Percentiles rank a stretch among this genome's conserved stretches.
Evolutionary conservation across 2,329 filamentous ascomycete genomes (phyloP).

Genomic region (Colletotrichum neosansevieriae): DNA sequence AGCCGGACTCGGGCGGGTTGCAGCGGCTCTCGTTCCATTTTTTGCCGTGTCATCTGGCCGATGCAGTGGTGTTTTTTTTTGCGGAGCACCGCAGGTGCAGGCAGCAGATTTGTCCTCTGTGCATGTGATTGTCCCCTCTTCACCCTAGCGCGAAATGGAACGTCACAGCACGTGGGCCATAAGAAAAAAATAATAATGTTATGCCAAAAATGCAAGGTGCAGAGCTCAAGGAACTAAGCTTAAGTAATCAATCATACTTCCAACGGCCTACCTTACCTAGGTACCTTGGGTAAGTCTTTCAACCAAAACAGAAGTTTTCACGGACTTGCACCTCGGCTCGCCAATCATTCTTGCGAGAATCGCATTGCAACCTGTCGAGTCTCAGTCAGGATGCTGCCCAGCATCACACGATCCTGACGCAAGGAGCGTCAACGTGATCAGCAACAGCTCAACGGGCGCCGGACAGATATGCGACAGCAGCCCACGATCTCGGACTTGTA

Average conservation of each 20-base stretch:
- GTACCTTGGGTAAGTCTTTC: no score
- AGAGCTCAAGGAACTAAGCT: slow-evolving; percentile 6
- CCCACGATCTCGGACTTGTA: slow-evolving; percentile 26
- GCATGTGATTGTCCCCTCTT: slow-evolving; percentile 28
- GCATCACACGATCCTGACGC: slow-evolving; percentile 26
- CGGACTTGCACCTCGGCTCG: not conserved
- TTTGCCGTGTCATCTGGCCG: no score
- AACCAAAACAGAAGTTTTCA: no score
- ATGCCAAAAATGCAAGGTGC: slow-evolving; percentile 28
- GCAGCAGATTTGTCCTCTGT: slow-evolving; percentile 7
- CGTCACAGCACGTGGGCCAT: slow-evolving; percentile 33
- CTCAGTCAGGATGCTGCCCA: not conserved
- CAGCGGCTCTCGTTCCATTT: not conserved
- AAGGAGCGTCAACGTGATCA: slow-evolving; percentile 3
- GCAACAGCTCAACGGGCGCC: not conserved
- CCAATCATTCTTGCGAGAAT: no score
- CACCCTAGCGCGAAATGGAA: slow-evolving; percentile 17
- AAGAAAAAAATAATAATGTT: not conserved
- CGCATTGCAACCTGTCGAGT: no score
- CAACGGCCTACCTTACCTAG: not conserved
- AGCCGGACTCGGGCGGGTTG: slow-evolving; percentile 19
- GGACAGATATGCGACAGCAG: not conserved
- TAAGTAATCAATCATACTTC: slow-evolving; percentile 39
- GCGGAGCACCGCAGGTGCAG: not conserved
- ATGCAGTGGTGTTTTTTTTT: no score